Base-by-base conservation (phyloP, 805 yeast species). In the Zygoascus bituminiphila region DNA sequence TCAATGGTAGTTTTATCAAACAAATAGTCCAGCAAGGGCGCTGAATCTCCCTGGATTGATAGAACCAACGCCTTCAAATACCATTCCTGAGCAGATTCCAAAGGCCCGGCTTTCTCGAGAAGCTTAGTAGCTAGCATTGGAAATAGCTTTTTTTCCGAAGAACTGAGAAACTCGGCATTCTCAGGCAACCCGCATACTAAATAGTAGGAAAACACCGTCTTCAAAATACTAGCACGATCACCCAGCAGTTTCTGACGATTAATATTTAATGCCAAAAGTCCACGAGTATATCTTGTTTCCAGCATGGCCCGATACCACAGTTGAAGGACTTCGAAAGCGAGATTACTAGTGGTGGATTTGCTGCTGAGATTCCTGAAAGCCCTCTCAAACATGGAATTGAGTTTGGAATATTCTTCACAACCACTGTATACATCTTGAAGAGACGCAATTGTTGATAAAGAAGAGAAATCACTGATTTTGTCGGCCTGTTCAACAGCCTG, bases 91-190 rank as follows among this genome's bases (percentile, higher is more conserved):
- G 82, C 77, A 19, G 71, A 68, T 37, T 67, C 54, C 41, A 72
- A 68, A 1, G 91, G 86, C 40, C 68, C 66, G 15, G 74, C 60
- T n/a, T 64, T 63, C 24, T 75, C 78, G 24, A 84, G 61, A 53
- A 82, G 61, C 54, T 81, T 78, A 50, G 72, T 57, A 0, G 88
- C 89, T 29, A 88, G 65, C 50, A 73, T 68, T 1, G 86, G 81
- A 51, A 77, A 77, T 35, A 88, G 63, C 35, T 62, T 67, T 44
- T 59, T 57, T 54, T 80, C 84, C 48, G 75, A 69, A 0, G 44
- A 12, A 17, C 25, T 17, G 8, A 41, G 33, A 19, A 2, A 4
- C 4, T 71, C 56, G 10, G 73, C 62, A 14, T 44, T 22, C 9
- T 39, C 51, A 4, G 33, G 33, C 4, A 29, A 4, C 4, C 33